Evolutionary conservation across 305 asterid genomes (phyloP).

Genomic region (Solanum hybrid): DNA sequence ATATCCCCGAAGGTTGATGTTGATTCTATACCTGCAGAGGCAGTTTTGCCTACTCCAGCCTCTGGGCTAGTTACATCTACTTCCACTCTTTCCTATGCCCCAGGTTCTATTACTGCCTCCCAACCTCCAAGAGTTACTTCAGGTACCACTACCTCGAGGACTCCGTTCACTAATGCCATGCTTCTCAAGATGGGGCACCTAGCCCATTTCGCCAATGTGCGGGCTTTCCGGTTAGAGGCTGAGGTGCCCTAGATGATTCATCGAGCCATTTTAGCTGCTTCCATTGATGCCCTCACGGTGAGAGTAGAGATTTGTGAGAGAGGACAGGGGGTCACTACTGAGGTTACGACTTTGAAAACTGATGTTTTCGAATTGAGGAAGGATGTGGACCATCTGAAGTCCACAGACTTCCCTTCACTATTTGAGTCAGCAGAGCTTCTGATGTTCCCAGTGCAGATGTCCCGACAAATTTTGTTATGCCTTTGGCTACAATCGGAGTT

Average conservation of each 20-base stretch:
- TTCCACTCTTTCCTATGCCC: background rate
- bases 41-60: background rate
- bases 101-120: background rate
- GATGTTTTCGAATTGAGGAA: background rate
- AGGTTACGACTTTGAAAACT: background rate
- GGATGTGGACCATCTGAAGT: background rate
- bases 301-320: background rate
- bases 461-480: accelerated
- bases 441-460: background rate
- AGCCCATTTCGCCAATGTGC: background rate
- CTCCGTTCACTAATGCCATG: background rate
- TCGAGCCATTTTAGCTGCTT: background rate
- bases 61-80: background rate
- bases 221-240: background rate
- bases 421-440: background rate
- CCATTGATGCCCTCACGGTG: background rate
- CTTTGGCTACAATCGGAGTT: background rate
- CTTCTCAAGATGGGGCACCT: background rate
- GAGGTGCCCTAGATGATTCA: background rate
- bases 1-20: background rate
- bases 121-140: no score
- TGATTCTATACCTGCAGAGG: background rate
- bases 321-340: background rate
- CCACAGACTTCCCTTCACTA: background rate
- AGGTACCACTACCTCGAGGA: background rate